Evolutionary conservation across 306 rosid genomes (phyloP).

Genomic region (Phaseolus lunatus): DNA sequence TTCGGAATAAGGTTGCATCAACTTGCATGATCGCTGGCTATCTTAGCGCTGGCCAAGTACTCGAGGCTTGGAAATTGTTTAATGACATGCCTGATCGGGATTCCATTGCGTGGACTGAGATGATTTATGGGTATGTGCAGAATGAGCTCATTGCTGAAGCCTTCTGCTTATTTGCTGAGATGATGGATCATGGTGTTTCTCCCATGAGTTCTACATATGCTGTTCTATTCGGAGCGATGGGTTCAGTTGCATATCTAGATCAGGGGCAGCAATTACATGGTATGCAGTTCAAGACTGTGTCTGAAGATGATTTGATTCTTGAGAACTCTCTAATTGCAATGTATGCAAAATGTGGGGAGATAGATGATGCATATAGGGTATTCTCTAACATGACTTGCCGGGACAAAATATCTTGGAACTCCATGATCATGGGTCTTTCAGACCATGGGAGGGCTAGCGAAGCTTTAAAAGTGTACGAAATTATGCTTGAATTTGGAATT

Average conservation of each 20-base stretch:
- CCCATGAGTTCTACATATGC: conserved; percentile 66
- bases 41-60: conserved; percentile 62
- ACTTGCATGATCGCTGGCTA: conserved; percentile 76
- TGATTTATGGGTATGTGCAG: conserved; percentile 72
- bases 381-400: conserved; percentile 64
- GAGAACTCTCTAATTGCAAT: conserved; percentile 78
- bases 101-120: conserved; percentile 72
- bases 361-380: conserved; percentile 57
- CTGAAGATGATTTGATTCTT: conserved; percentile 60
- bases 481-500: conserved; percentile 61
- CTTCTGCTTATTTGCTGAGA: conserved; percentile 53
- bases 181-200: conserved; percentile 59
- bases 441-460: conserved; percentile 62
- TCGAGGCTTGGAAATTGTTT: conserved; percentile 62
- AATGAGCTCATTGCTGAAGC: conserved; percentile 73
- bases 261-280: conserved; percentile 73
- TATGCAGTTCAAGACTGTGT: conserved; percentile 60
- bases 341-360: conserved; percentile 87
- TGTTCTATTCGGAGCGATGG: conserved; percentile 77
- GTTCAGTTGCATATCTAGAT: conserved; percentile 82
- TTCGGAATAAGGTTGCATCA: conserved; percentile 59
- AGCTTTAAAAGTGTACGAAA: conserved; percentile 56
- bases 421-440: conserved; percentile 76
- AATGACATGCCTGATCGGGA: conserved; percentile 69
- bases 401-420: conserved; percentile 77